phyloP scores from a whole-genome alignment of 257 asterid genomes.

The Orobanche coerulescens region DNA sequence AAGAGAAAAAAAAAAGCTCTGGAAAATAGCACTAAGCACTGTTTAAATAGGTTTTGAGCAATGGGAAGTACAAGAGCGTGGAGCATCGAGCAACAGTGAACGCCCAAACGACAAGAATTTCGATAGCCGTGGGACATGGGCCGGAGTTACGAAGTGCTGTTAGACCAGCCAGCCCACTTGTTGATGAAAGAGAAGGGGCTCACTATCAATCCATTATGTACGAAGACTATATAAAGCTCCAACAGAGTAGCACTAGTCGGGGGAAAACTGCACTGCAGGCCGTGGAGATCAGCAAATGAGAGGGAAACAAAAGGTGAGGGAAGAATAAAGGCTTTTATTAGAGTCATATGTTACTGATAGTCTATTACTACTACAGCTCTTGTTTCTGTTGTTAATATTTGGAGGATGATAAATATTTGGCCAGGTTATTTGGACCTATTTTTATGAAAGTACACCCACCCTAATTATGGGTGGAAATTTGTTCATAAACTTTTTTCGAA shows the following conservation, averaged over 20 bases:
- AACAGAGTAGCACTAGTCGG: conserved; percentile 32
- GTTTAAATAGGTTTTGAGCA: conserved; percentile 37
- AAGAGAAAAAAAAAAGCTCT: too few species aligned
- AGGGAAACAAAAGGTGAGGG: neutral
- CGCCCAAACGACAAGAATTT: conserved; percentile 31
- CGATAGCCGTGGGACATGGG: conserved; percentile 47
- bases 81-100: conserved; percentile 53
- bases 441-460: too few species aligned
- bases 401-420: too few species aligned
- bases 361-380: neutral
- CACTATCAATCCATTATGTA: conserved; percentile 30
- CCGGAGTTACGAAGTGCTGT: conserved; percentile 23
- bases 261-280: conserved; percentile 38
- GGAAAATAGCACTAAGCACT: too few species aligned
- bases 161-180: conserved; percentile 31
- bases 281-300: conserved; percentile 6
- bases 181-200: conserved; percentile 6
- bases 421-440: too few species aligned
- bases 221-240: conserved; percentile 32
- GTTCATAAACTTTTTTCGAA: too few species aligned
- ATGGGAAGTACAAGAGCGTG: conserved; percentile 51
- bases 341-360: too few species aligned
- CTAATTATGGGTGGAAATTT: too few species aligned
- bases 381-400: neutral
- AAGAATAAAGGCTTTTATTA: neutral